Percentiles rank a stretch among this genome's conserved stretches.
These are phyloP conservation scores for Suillus americanus DNA, from an alignment of 768 basidiomycete genomes.

Conservation along the genomic window DNA sequence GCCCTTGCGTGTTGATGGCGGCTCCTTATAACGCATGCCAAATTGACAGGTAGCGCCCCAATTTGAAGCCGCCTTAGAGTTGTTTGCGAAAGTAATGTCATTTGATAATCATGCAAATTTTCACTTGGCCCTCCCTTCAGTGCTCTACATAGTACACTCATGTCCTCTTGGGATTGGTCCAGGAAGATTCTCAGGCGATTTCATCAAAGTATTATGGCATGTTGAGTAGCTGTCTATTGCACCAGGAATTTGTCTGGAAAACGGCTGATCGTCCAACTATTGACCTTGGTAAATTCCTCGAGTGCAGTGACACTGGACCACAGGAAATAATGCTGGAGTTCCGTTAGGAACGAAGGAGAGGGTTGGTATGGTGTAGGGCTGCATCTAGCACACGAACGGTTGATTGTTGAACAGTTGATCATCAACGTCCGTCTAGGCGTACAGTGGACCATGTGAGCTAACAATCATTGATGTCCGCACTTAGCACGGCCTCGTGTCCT, in stretches of 20 bases:
- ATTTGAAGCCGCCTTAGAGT: neutral
- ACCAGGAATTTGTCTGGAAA: neutral
- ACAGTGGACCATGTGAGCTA: too few relatives aligned
- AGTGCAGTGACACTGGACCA: neutral
- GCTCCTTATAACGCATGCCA: neutral
- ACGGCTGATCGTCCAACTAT: neutral
- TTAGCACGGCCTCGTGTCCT: neutral
- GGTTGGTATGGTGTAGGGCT: too few relatives aligned
- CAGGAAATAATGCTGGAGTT: too few relatives aligned
- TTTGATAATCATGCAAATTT: neutral
- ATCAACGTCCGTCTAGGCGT: too few relatives aligned
- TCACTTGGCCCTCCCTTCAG: neutral
- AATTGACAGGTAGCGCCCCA: neutral
- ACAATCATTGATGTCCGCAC: too few relatives aligned
- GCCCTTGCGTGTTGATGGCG: constrained; percentile 26
- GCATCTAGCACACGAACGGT: neutral
- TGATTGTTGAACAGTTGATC: too few relatives aligned
- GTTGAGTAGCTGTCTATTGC: neutral
- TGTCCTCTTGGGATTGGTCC: neutral
- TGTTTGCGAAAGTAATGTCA: constrained; percentile 1
- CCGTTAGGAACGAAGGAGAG: too few relatives aligned
- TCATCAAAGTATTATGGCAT: neutral
- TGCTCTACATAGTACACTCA: neutral
- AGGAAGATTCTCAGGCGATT: neutral
- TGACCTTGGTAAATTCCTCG: neutral